Base-by-base conservation (phyloP, 805 yeast species). In the Suhomyces tanzawaensis region DNA sequence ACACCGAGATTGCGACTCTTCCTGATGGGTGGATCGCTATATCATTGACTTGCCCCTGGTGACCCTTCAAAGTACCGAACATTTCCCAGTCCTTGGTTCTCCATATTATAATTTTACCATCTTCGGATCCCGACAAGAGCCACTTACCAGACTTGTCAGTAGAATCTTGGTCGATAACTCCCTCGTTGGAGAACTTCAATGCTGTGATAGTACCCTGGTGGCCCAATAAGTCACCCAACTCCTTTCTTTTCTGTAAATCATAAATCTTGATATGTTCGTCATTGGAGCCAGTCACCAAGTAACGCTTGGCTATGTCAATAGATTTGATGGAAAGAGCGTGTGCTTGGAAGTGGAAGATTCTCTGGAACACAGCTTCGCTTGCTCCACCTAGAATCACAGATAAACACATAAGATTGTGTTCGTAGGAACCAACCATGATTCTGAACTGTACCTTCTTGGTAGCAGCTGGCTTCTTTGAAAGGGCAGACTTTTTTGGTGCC, bases 61-160 rank as follows among this genome's bases (percentile, higher is more conserved):
- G 98, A 9, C 97, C 98, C 59, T 89, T 89, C 60, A 93, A 69
- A 11, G 82, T 79, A 4, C 93, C 95, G 58, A 87, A 81, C 29
- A 80, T 74, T 57, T 93, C 98, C 99, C 99, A 93, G 64, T 93
- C 99, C 59, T 86, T 88, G 3, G 93, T 85, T 60, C 98, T 74
- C 99, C 99, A 93, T 29, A 93, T 76, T 36, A 88, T 77, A 32
- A 93, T 80, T 42, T 81, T 82, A 17, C 96, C 95, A 58, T 93
- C 98, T 30, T 85, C 95, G 2, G 90, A 85, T 1, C 93, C 95
- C 9, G 95, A 83, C 18, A 93, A 64, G 24, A 93, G 71, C 99
- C 99, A 93, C 55, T 82, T 88, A 3, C 88, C 89, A n/a, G 71
- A 62, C 38, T 74, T 74, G 34, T 57, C 62, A 3, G 53, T 36